A percentile compares a stretch with the other conserved stretches of the same genome.
phyloP scores from a whole-genome alignment of 371 early-diverging fungal species.

The Mucor irregularis region DNA sequence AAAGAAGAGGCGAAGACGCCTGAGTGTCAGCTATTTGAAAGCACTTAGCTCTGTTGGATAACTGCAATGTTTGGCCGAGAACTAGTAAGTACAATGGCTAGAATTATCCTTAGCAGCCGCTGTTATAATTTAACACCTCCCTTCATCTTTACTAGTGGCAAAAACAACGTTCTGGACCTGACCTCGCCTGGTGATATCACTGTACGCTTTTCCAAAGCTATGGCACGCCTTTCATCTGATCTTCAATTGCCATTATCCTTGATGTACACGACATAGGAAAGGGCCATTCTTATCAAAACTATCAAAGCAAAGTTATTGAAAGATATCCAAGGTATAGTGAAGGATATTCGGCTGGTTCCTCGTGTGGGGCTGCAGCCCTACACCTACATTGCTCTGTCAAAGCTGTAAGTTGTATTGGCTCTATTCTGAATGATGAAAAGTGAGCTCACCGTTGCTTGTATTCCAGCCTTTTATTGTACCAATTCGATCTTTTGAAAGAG shows the following conservation, averaged over 20 bases:
- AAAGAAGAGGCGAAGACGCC: no score
- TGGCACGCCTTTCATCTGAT: background rate
- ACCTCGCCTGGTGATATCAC: background rate
- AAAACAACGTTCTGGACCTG: background rate
- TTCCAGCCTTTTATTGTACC: conserved; percentile 7
- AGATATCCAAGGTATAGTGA: no score
- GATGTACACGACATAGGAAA: background rate
- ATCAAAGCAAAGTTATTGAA: background rate
- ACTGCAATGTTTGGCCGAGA: no score
- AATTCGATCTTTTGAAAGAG: conserved; percentile 5
- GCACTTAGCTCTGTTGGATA: no score
- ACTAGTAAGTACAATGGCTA: no score
- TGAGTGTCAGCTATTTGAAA: no score
- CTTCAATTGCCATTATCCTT: background rate
- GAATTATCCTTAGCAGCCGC: background rate
- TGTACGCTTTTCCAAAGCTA: background rate
- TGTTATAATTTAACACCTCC: background rate
- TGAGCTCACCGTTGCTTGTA: no score
- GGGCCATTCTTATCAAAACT: background rate
- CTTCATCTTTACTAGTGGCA: background rate
- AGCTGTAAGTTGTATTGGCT: conserved; percentile 5
- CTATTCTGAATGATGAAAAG: conserved; percentile 2
- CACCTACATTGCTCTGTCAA: conserved; percentile 8
- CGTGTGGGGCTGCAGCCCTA: conserved; percentile 4
- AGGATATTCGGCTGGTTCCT: background rate